Percentiles rank a stretch among this genome's conserved stretches.
These are phyloP conservation scores for Cinnamomum chago DNA, from an alignment of 164 flowering plant species.

Conservation along the genomic window DNA sequence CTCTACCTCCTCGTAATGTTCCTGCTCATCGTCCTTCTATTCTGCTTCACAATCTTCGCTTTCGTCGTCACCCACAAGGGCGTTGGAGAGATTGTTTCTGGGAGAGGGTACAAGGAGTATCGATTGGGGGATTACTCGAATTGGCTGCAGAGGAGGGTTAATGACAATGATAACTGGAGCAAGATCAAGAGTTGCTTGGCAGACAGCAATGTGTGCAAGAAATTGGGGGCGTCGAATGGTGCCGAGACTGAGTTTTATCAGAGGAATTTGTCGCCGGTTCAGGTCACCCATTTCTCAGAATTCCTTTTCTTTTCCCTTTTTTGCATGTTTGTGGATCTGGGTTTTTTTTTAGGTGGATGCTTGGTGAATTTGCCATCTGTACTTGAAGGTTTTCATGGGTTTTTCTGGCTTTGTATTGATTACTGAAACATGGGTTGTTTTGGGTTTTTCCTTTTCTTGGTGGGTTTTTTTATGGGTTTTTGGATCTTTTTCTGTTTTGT, in stretches of 20 bases:
- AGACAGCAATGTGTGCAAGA: conserved; percentile 46
- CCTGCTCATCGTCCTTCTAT: conserved; percentile 44
- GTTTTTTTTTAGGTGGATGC: too few species aligned
- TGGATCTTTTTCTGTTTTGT: too few species aligned
- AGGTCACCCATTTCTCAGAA: conserved; percentile 31
- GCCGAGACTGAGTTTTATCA: conserved; percentile 19
- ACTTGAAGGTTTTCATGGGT: too few species aligned
- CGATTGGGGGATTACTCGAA: conserved; percentile 57
- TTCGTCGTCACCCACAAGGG: conserved; percentile 68
- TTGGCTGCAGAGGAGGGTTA: conserved; percentile 62
- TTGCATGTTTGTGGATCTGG: too few species aligned
- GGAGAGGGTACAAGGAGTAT: conserved; percentile 58
- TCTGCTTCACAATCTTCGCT: conserved; percentile 60
- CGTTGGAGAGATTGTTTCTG: conserved; percentile 46
- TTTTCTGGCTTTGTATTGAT: too few species aligned
- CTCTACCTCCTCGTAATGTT: conserved; percentile 64
- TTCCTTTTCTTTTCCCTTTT: too few species aligned
- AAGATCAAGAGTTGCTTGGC: conserved; percentile 55
- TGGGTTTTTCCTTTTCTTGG: too few species aligned
- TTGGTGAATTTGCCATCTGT: too few species aligned
- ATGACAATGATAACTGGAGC: conserved; percentile 40
- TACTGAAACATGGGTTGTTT: too few species aligned
- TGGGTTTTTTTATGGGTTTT: too few species aligned
- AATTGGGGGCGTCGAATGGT: conserved; percentile 14
- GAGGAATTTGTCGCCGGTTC: conserved; percentile 42